Evolutionary conservation across 2,329 filamentous ascomycete genomes (phyloP).

Genomic region (Exophiala sp.): DNA sequence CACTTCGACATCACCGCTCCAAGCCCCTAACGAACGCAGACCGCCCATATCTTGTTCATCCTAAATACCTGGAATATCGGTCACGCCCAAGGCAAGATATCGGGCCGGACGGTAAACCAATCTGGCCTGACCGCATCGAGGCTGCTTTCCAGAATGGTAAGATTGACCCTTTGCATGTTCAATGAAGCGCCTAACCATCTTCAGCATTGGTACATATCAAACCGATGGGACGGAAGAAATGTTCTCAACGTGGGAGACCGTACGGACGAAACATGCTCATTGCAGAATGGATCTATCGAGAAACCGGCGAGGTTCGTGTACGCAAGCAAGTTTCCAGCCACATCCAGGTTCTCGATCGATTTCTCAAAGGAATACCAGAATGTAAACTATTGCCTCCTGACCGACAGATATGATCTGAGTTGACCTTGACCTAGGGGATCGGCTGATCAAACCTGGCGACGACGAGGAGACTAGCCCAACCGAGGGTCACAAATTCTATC

Average conservation of each 20-base stretch:
- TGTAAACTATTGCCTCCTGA: conserved; percentile 39
- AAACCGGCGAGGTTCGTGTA: conserved; percentile 48
- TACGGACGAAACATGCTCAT: conserved; percentile 59
- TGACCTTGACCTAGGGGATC: conserved; percentile 18
- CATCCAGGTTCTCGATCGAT: conserved; percentile 56
- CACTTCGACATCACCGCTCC: conserved; percentile 1
- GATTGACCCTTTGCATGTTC: conserved; percentile 1
- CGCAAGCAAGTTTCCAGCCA: conserved; percentile 61
- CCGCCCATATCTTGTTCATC: conserved; percentile 24
- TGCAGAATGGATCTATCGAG: conserved; percentile 51
- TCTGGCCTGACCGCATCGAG: conserved; percentile 44
- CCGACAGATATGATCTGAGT: not conserved
- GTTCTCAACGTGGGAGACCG: conserved; percentile 47
- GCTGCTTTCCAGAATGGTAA: conserved; percentile 46
- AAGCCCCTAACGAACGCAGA: conserved; percentile 8
- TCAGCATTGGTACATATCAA: conserved; percentile 49
- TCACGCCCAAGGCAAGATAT: conserved; percentile 40
- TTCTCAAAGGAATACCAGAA: conserved; percentile 48
- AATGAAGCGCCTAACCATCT: conserved; percentile 2
- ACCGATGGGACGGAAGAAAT: conserved; percentile 54
- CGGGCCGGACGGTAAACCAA: conserved; percentile 40
- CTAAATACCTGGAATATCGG: conserved; percentile 42
- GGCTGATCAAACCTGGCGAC: conserved; percentile 15
- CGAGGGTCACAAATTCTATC: conserved; percentile 22
- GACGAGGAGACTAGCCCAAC: conserved; percentile 5